Evolutionary conservation across 331 rosid genomes (phyloP), one percentile per base, ranked within the genome.

Genomic region (Quercus tomentella): DNA sequence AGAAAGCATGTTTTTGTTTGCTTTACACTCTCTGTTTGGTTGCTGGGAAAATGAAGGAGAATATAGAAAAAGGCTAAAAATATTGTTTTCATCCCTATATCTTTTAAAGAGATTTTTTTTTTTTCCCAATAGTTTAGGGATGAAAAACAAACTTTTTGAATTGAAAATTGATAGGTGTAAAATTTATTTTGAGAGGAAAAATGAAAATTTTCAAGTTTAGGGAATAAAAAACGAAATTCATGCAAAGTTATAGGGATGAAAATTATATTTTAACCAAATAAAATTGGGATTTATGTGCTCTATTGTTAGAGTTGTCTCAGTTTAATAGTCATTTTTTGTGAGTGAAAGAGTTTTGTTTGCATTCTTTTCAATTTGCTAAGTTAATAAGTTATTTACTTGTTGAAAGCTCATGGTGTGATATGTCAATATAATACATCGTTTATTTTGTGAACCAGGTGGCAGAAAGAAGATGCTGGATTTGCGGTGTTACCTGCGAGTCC

Each of bases 401-500:
- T 28, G 45, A 56, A 70, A 23, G 21, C 45, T 25, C 15, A 18
- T 49, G 20, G 58, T 65, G 56, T 15, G 23, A 45, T 20, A 51
- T 10, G 21, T 74, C 62, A 57, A 68, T 77, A 56, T 79, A 43
- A 12, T 74, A 4, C 5, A n/a, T 15, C n/a, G 43, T 25, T 66
- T 79, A 15, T 74, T 73, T 58, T 60, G 28, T 26, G 33, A 70
- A 31, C 76, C 82, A 95, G 98, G 99, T 93, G 54, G 89, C 90
- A 6, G 85, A 93, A 72, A 86, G 73, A 75, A 90, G 70, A 78
- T 93, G 98, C 85, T 95, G 99, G 99, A 89, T 83, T 76, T 95
- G 97, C 35, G 94, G 94, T 68, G 76, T 86, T 58, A 73, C 73
- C 12, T 89, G 83, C 49, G 80, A 76, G 31, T 89, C 94, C 80